Evolutionary conservation across 768 basidiomycete genomes (phyloP).

Genomic region (Saitozyma sp.): DNA sequence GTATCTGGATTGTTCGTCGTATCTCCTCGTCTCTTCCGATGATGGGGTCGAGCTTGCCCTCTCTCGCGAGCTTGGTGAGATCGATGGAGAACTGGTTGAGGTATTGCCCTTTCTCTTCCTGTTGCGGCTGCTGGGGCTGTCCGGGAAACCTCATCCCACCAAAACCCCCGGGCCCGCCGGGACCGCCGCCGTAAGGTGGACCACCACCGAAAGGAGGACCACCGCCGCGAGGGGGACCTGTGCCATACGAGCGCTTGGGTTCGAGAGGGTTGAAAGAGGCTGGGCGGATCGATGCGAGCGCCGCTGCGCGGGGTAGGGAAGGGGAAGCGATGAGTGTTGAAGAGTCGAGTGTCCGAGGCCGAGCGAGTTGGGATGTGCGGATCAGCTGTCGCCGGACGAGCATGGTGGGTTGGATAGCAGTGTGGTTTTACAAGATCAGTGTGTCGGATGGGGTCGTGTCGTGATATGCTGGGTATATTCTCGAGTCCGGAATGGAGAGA

Average conservation of each 20-base stretch:
- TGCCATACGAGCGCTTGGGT: not conserved
- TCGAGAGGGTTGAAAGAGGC: conserved; percentile 21
- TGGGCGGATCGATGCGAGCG: not conserved
- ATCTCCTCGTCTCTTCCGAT: conserved; percentile 76
- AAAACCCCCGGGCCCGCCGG: conserved; percentile 25
- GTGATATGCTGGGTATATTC: not conserved
- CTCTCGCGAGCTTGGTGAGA: conserved; percentile 75
- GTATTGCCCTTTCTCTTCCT: conserved; percentile 71
- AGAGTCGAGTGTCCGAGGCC: conserved; percentile 2
- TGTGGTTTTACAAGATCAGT: too few species aligned
- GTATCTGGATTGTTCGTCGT: conserved; percentile 82
- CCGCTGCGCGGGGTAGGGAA: not conserved
- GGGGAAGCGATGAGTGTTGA: not conserved
- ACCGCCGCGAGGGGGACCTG: conserved; percentile 19
- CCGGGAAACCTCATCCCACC: conserved; percentile 46
- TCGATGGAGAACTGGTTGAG: conserved; percentile 83
- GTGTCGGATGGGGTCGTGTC: too few species aligned
- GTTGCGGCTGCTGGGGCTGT: conserved; percentile 14
- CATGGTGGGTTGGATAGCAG: conserved; percentile 11
- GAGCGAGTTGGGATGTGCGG: conserved; percentile 19
- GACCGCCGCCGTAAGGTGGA: conserved; percentile 3
- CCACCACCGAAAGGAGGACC: conserved; percentile 7
- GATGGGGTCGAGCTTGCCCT: conserved; percentile 84
- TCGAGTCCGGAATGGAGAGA: too few species aligned
- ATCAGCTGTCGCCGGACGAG: conserved; percentile 29